Evolutionary conservation across 257 asterid genomes (phyloP), one percentile per base, ranked within the genome.

Genomic region (Eucommia ulmoides): DNA sequence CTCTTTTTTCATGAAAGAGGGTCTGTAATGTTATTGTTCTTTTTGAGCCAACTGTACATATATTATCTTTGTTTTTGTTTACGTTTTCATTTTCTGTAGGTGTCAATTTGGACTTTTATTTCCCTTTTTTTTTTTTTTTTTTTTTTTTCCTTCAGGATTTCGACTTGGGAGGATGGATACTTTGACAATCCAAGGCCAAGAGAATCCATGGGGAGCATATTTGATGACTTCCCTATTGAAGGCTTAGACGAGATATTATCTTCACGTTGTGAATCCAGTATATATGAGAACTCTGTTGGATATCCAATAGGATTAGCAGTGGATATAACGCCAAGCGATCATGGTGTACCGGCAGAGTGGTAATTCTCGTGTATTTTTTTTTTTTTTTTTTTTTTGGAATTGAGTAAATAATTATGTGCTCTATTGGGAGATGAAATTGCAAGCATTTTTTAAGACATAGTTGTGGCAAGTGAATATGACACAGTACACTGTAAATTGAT

Each of bases 111-210:
- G 12, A 29, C 8, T 29, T 29, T 29, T 29, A 7, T 5, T 29
- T 29, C 7, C 12, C 38, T 29, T 29, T 29, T 29, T 29, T 29
- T 29, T 12, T 29, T 29, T 29, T 29, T 12, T 12, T 29, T 12
- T 29, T 29, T 12, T 29, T 7, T 29, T 29, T 29, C 38, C 38
- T 29, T 29, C 86, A 89, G 98, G 91, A 62, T 72, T 66, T 70
- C 85, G 83, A 69, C 64, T 24, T 89, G 94, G 94, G 93, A 85
- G 71, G 96, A 89, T 69, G 85, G 96, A 55, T 74, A 70, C 62
- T 77, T 56, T 64, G 72, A 78, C 59, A 53, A 45, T 53, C 59
- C 55, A 51, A 61, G 72, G 67, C 66, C 59, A 23, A 58, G 71
- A 60, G 68, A 61, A 58, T 55, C 71, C 46, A 33, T 45, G 58